phyloP scores from a whole-genome alignment of 2,329 filamentous ascomycete genomes.

The Fonsecaea nubica region DNA sequence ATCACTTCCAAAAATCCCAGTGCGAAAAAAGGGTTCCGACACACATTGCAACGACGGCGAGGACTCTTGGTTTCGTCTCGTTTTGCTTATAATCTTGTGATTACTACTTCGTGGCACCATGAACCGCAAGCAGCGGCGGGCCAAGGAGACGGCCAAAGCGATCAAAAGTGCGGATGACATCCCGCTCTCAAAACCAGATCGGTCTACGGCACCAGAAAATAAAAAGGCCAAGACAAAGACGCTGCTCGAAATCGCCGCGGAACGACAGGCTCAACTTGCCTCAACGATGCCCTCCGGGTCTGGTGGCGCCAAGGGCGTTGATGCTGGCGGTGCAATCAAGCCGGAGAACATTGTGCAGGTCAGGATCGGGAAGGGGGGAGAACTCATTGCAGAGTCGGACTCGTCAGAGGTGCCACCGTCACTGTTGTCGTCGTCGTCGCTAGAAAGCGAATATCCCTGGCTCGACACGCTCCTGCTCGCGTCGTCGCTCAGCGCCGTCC shows the following conservation, averaged over 20 bases:
- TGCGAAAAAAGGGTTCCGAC: too few relatives aligned
- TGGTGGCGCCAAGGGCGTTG: conserved; percentile 44
- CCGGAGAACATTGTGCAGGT: conserved; percentile 38
- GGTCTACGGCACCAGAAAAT: background rate
- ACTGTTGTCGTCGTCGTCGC: too few relatives aligned
- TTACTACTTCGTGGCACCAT: conserved; percentile 9
- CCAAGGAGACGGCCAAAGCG: conserved; percentile 24
- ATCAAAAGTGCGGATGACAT: conserved; percentile 35
- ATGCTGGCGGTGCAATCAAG: conserved; percentile 9
- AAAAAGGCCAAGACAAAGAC: conserved; percentile 44
- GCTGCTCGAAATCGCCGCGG: conserved; percentile 54
- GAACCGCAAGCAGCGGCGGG: conserved; percentile 39
- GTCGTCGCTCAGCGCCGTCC: conserved; percentile 51
- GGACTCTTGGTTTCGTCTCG: too few relatives aligned
- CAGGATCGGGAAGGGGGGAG: conserved; percentile 35
- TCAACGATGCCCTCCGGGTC: background rate
- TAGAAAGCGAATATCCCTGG: conserved; percentile 30
- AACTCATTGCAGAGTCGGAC: conserved; percentile 23
- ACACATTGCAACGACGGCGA: too few relatives aligned
- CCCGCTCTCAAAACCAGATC: conserved; percentile 27
- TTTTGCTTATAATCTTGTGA: background rate
- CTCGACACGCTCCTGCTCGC: conserved; percentile 54
- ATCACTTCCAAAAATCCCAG: too few relatives aligned
- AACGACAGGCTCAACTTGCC: conserved; percentile 48
- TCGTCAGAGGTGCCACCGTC: background rate